Evolutionary conservation across 441 rosid species (phyloP).

Genomic region (Gossypium lobatum): DNA sequence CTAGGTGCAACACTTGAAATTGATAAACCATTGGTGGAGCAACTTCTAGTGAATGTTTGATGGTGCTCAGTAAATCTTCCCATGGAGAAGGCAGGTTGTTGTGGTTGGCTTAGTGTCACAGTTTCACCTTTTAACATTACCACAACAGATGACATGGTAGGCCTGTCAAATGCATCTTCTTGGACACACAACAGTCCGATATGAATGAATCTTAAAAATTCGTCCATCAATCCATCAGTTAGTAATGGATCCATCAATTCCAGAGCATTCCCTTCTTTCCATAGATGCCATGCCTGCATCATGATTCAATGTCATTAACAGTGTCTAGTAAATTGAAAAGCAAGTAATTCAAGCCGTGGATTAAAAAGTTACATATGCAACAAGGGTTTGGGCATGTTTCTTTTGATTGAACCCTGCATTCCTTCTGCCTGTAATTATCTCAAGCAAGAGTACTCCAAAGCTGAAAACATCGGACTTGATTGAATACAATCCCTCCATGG

Average conservation of each 20-base stretch:
- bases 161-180: constrained; percentile 34
- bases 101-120: constrained; percentile 20
- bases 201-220: constrained; percentile 25
- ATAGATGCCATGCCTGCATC: constrained; percentile 35
- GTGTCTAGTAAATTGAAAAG: not conserved
- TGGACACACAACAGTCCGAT: constrained; percentile 35
- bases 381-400: constrained; percentile 16
- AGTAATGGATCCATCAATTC: constrained; percentile 34
- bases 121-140: constrained; percentile 28
- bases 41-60: not conserved
- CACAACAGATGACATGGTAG: constrained; percentile 31
- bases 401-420: constrained; percentile 25
- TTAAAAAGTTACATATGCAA: constrained; percentile 25
- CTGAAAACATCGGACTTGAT: constrained; percentile 42
- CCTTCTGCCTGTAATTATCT: constrained; percentile 33
- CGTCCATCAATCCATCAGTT: constrained; percentile 18
- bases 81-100: constrained; percentile 23
- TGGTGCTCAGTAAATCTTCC: constrained; percentile 16
- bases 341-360: not conserved
- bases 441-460: constrained; percentile 41
- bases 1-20: constrained; percentile 18
- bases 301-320: not conserved
- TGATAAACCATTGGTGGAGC: constrained; percentile 19
- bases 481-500: constrained; percentile 43
- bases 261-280: constrained; percentile 27